A percentile compares a stretch with the other conserved stretches of the same genome.
Conservation (phyloP, 768 basidiomycete genomes). For the Xerocomellus amylosporus region DNA sequence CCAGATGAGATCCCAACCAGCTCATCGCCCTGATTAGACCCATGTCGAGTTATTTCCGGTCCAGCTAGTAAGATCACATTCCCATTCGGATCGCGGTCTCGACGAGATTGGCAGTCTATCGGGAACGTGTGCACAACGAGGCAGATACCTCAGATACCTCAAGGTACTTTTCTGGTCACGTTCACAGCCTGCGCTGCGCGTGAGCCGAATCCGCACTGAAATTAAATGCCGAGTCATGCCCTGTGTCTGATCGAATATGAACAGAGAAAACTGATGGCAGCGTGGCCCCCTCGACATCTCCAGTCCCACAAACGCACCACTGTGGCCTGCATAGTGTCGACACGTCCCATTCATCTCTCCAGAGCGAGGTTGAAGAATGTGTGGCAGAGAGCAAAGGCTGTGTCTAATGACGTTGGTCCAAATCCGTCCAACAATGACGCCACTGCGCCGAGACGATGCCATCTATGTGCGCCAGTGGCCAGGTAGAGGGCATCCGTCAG, state of each 20-base stretch:
- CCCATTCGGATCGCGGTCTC: constrained; percentile 19
- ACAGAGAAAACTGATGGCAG: constrained; percentile 5
- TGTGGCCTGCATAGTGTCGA: constrained; percentile 1
- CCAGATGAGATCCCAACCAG: constrained; percentile 18
- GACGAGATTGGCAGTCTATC: constrained; percentile 27
- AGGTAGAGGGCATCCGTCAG: neutral
- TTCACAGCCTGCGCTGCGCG: constrained; percentile 13
- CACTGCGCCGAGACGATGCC: constrained; percentile 1
- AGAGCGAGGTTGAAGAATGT: too few relatives aligned
- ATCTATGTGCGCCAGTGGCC: constrained; percentile 16
- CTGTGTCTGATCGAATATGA: constrained; percentile 1
- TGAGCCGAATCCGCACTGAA: constrained; percentile 10
- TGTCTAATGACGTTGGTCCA: neutral
- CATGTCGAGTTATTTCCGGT: constrained; percentile 33
- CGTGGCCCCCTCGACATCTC: constrained; percentile 4
- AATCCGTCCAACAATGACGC: constrained; percentile 10
- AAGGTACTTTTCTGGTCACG: neutral
- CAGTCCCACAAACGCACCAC: constrained; percentile 6
- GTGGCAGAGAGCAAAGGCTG: constrained; percentile 2
- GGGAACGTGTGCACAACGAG: constrained; percentile 32
- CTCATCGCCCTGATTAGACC: constrained; percentile 24
- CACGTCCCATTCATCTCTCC: neutral
- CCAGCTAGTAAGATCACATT: constrained; percentile 13
- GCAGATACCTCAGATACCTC: constrained; percentile 19
- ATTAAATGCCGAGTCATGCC: constrained; percentile 23